Base-by-base conservation (phyloP, 2,329 filamentous ascomycete genomes). In the Claviceps humidiphila region DNA sequence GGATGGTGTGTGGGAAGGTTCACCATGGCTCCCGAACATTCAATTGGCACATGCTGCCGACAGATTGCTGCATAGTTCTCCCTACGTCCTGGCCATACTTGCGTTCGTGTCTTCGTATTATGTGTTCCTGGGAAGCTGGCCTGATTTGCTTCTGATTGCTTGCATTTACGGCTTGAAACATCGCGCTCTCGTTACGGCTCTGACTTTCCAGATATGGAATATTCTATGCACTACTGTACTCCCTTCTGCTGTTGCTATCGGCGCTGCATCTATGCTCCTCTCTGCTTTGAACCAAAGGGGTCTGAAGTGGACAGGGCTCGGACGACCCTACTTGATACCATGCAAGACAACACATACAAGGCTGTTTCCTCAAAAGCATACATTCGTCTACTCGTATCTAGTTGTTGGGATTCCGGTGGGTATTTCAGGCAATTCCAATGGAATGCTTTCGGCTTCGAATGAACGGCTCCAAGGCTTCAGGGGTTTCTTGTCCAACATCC, bases 331-430 rank as follows among this genome's bases (percentile, higher is more conserved):
- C 52, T 66, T 89, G 13, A 78, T 89, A 43, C 82, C 84, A 7
- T 81, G 80, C 59, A 72, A 69, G 45, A 87, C 81, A 14, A 81
- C 75, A 2, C 85, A 89, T 63, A 70, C 76, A 4, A 74, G 85
- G 17, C 63, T 84, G n/a, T 81, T 84, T 53, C 85, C 85, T 0
- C 74, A 80, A 60, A 78, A 75, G 54, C 82, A 89, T 61, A 74
- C 74, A 0, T 89, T 90, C 60, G 71, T 71, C 1, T 87, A 88
- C 61, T 81, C 82, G 0, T 88, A 89, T 63, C 74, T 89, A 1
- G 72, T 82, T 46, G 79, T 82, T 26, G 84, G 85, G 0, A 72
- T 86, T 42, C 85, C 84, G 0, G 73, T 89, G 24, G 76, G 76
- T n/a, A 81, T 77, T 64, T 68, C 69, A 49, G 82, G 81, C 5